Percentiles rank a stretch among this genome's conserved stretches.
Conservation (phyloP, 2,329 filamentous ascomycete species). For the Ceratocystis papillata region DNA sequence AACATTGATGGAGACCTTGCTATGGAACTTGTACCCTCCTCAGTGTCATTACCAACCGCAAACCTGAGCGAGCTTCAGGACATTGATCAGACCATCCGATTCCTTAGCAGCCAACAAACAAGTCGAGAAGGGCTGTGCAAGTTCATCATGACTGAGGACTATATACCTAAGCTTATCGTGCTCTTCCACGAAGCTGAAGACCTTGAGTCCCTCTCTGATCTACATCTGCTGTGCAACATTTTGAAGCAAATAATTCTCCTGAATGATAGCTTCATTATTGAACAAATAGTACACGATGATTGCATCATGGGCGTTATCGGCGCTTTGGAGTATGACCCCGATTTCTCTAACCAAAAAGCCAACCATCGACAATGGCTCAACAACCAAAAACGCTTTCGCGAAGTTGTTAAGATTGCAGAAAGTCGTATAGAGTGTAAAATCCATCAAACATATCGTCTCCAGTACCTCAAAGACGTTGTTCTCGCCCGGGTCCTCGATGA, state of each 20-base stretch:
- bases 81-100: slow-evolving; percentile 73
- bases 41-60: slow-evolving; percentile 65
- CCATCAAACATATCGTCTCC: slow-evolving; percentile 87
- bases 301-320: slow-evolving; percentile 87
- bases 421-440: slow-evolving; percentile 76
- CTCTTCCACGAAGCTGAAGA: slow-evolving; percentile 84
- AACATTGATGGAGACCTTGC: slow-evolving; percentile 74
- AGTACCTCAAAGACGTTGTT: slow-evolving; percentile 98
- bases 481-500: slow-evolving; percentile 92
- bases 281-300: slow-evolving; percentile 81
- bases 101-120: slow-evolving; percentile 59
- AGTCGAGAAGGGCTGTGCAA: slow-evolving; percentile 82
- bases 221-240: slow-evolving; percentile 91
- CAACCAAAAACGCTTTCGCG: slow-evolving; percentile 83
- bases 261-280: slow-evolving; percentile 91
- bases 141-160: slow-evolving; percentile 73
- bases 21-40: slow-evolving; percentile 54
- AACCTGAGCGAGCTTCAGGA: slow-evolving; percentile 74
- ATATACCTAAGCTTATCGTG: slow-evolving; percentile 76
- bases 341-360: slow-evolving; percentile 94
- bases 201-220: slow-evolving; percentile 71
- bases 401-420: slow-evolving; percentile 88
- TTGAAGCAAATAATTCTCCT: slow-evolving; percentile 93
- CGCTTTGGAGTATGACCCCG: slow-evolving; percentile 92
- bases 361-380: slow-evolving; percentile 91